Evolutionary conservation across 1,284 basidiomycete genomes (phyloP).

Genomic region (Moesziomyces parantarcticus): DNA sequence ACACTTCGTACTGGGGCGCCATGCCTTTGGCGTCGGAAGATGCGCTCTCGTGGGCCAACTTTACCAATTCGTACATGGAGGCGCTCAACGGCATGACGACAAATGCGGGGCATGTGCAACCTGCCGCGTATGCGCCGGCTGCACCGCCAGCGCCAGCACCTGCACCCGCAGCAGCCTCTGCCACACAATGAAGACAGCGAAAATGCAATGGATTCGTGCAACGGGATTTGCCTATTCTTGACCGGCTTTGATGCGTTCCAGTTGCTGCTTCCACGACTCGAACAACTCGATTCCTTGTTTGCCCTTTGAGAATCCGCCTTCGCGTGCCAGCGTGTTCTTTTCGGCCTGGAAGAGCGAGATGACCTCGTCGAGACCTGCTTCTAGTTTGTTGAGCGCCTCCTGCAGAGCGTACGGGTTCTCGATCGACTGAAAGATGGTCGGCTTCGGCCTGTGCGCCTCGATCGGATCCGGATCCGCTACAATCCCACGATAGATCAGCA

Average conservation of each 20-base stretch:
- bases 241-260: conserved; percentile 56
- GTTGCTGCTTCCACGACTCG: conserved; percentile 54
- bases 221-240: conserved; percentile 19
- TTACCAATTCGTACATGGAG: conserved; percentile 46
- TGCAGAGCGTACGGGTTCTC: conserved; percentile 61
- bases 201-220: neutral
- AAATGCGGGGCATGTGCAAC: neutral
- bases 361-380: conserved; percentile 53
- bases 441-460: conserved; percentile 29
- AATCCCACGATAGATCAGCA: neutral
- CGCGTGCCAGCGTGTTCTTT: conserved; percentile 51
- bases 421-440: conserved; percentile 53
- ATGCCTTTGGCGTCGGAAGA: conserved; percentile 50
- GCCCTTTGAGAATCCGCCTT: conserved; percentile 56
- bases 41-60: conserved; percentile 48
- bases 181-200: neutral
- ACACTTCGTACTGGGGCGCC: conserved; percentile 50
- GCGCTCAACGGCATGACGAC: conserved; percentile 44
- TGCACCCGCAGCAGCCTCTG: neutral
- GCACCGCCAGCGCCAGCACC: neutral
- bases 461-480: conserved; percentile 39
- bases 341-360: conserved; percentile 57
- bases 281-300: conserved; percentile 55
- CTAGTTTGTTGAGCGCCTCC: conserved; percentile 53
- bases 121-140: no score